phyloP scores from a whole-genome alignment of 2,329 filamentous ascomycete species.

The Pyricularia pennisetigena region DNA sequence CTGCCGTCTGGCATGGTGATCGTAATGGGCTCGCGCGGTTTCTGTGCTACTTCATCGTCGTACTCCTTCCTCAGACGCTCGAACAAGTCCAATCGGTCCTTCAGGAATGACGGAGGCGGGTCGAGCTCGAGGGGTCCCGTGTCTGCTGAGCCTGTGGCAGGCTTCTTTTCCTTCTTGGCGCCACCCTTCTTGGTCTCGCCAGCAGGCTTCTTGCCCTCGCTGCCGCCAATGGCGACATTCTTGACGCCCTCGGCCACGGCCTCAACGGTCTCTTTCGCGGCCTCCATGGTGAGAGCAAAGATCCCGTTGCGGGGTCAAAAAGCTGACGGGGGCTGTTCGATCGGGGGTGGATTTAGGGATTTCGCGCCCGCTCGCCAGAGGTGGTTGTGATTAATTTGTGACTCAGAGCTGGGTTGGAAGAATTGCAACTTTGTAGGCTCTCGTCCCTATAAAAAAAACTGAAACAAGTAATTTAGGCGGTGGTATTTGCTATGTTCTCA shows the following conservation, averaged over 20 bases:
- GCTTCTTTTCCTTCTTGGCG: conserved; percentile 40
- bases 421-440: background rate
- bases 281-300: conserved; percentile 28
- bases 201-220: conserved; percentile 16
- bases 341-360: background rate
- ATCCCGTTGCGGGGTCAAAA: background rate
- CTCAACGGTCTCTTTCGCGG: conserved; percentile 35
- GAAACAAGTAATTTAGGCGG: background rate
- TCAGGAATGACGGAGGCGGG: conserved; percentile 55
- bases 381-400: background rate
- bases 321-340: background rate
- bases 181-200: conserved; percentile 26
- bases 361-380: background rate
- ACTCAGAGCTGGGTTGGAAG: background rate
- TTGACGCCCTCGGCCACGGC: conserved; percentile 48
- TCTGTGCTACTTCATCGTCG: conserved; percentile 62
- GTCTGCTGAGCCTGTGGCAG: conserved; percentile 23
- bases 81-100: conserved; percentile 78
- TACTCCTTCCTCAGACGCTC: conserved; percentile 79
- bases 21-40: conserved; percentile 64
- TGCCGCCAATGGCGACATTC: conserved; percentile 40
- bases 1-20: conserved; percentile 66
- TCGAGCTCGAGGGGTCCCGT: conserved; percentile 35
- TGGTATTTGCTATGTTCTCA: background rate
- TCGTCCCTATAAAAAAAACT: background rate